These are phyloP conservation scores for Collybia sp. DNA, from an alignment of 768 basidiomycete species.

Conservation along the genomic window DNA sequence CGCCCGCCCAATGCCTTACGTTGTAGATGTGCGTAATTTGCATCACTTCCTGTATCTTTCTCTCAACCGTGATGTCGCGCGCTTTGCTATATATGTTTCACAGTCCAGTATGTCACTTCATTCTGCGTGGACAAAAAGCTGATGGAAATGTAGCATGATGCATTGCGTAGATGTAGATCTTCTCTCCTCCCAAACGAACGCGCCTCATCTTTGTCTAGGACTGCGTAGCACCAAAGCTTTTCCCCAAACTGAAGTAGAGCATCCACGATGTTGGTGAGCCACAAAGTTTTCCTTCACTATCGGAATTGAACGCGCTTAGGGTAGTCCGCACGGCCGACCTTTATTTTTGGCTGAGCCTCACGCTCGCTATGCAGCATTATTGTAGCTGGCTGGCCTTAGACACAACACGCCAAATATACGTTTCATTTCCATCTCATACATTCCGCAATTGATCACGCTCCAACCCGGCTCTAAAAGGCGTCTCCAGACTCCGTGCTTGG, in stretches of 20 bases:
- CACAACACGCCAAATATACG: no score
- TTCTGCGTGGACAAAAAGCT: constrained; percentile 3
- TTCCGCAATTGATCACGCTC: no score
- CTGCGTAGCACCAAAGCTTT: constrained; percentile 74
- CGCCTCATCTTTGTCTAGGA: constrained; percentile 22
- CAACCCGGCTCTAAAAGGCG: no score
- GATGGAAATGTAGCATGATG: constrained; percentile 61
- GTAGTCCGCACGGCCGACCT: no score
- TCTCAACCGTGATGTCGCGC: constrained; percentile 7
- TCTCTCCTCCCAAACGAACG: constrained; percentile 27
- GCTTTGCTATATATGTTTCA: neutral
- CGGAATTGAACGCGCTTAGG: no score
- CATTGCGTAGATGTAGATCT: constrained; percentile 82
- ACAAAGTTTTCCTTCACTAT: no score
- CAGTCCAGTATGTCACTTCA: constrained; percentile 60
- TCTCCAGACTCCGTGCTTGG: no score
- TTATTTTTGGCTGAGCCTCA: no score
- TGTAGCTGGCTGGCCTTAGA: no score
- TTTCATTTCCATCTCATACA: no score
- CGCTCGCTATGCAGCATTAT: no score
- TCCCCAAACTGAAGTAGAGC: constrained; percentile 51
- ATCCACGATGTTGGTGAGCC: no score
- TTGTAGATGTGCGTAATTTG: constrained; percentile 25
- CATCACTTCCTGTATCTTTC: constrained; percentile 1
- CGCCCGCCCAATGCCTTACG: constrained; percentile 5